Evolutionary conservation across 108 stramenopile species (phyloP).

Genomic region (Bacterosira constricta): DNA sequence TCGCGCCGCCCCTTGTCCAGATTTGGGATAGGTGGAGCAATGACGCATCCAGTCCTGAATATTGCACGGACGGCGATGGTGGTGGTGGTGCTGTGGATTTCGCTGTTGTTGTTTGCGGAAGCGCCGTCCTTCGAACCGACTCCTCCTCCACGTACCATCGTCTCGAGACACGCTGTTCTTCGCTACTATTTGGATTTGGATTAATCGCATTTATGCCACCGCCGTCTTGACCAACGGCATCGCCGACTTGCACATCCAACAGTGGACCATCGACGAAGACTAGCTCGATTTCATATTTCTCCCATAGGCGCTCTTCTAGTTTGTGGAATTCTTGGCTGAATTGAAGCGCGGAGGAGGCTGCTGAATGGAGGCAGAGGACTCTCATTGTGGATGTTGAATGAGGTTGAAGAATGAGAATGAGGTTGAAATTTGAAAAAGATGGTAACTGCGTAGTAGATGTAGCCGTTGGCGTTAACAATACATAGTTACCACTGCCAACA

Average conservation of each 20-base stretch:
- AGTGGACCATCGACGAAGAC: slow-evolving; percentile 80
- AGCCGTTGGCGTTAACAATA: too few relatives aligned
- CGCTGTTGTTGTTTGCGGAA: slow-evolving; percentile 5
- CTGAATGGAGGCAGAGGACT: slow-evolving; percentile 84
- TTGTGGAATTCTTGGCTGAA: slow-evolving; percentile 47
- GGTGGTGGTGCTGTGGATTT: background rate
- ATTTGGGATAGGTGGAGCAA: slow-evolving; percentile 76
- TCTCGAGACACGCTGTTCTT: slow-evolving; percentile 16
- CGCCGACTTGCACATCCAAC: slow-evolving; percentile 27
- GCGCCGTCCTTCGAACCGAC: background rate
- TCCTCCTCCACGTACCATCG: slow-evolving; percentile 37
- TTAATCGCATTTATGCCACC: slow-evolving; percentile 14
- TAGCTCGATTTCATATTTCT: slow-evolving; percentile 79
- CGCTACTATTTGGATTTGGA: slow-evolving; percentile 11
- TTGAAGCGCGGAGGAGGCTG: slow-evolving; percentile 57
- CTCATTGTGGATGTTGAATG: slow-evolving; percentile 43
- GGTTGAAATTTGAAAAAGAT: too few relatives aligned
- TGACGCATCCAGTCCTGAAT: slow-evolving; percentile 76
- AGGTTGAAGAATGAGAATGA: too few relatives aligned
- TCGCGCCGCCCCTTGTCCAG: slow-evolving; percentile 57
- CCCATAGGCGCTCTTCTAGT: slow-evolving; percentile 69
- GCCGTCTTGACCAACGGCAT: background rate
- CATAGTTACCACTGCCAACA: too few relatives aligned
- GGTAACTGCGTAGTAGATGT: too few relatives aligned
- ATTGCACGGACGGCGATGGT: slow-evolving; percentile 29